Evolutionary conservation across 257 asterid species (phyloP).

Genomic region (Nemophila menziesii): DNA sequence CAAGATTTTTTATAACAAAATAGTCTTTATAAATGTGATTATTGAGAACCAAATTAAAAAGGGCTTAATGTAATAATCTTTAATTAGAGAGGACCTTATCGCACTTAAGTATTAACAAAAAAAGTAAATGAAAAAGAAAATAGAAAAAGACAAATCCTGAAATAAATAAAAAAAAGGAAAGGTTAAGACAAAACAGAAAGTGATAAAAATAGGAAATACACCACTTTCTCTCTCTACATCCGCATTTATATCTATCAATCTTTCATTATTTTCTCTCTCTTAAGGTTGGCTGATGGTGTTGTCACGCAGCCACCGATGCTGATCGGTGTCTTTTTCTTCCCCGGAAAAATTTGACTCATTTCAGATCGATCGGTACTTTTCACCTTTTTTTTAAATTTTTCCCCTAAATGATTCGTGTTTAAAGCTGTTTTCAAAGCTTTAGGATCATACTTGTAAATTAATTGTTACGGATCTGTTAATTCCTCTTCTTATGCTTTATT

Average conservation of each 20-base stretch:
- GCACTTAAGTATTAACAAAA: too few relatives aligned
- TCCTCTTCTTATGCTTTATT: not conserved
- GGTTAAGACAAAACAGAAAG: not conserved
- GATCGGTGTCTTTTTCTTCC: constrained; percentile 31
- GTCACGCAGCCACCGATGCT: constrained; percentile 48
- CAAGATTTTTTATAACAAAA: too few relatives aligned
- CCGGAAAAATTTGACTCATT: constrained; percentile 20
- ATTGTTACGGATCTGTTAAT: not conserved
- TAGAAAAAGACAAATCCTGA: too few relatives aligned
- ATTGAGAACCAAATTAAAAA: too few relatives aligned
- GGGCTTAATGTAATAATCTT: too few relatives aligned
- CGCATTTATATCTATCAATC: constrained; percentile 8
- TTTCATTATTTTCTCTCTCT: constrained; percentile 16
- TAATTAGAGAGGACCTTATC: too few relatives aligned
- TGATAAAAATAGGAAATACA: not conserved
- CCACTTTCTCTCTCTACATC: not conserved
- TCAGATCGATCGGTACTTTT: constrained; percentile 14
- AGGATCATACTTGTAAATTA: not conserved
- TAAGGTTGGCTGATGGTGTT: constrained; percentile 10
- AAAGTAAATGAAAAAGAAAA: too few relatives aligned
- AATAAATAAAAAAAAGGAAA: too few relatives aligned
- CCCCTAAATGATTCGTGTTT: not conserved
- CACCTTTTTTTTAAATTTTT: not conserved
- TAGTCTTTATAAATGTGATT: too few relatives aligned
- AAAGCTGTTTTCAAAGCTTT: not conserved